A percentile compares a stretch with the other conserved stretches of the same genome.
phyloP scores from a whole-genome alignment of 2,329 filamentous ascomycete genomes.

The Acrocalymma vagum region DNA sequence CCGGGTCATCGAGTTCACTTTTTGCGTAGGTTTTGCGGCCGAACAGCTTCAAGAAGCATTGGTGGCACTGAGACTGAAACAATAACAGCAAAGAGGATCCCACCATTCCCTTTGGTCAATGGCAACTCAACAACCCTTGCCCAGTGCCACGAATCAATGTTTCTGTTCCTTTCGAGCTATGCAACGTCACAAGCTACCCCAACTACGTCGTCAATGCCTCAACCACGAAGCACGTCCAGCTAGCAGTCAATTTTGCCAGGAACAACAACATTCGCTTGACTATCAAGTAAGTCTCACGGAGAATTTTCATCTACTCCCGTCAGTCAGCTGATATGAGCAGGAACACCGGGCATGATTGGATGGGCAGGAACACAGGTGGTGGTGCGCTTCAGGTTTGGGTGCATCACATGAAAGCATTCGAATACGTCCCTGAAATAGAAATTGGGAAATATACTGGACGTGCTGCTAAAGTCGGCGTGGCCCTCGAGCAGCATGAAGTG shows the following conservation, averaged over 20 bases:
- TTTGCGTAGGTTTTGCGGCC: conserved; percentile 33
- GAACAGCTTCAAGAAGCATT: too few species aligned
- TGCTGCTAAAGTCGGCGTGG: conserved; percentile 33
- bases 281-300: conserved; percentile 38
- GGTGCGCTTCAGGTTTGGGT: conserved; percentile 37
- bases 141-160: conserved; percentile 14
- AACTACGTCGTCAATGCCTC: conserved; percentile 34
- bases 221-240: conserved; percentile 33
- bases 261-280: conserved; percentile 39
- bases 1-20: conserved; percentile 17
- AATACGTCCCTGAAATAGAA: conserved; percentile 26
- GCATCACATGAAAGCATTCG: conserved; percentile 34
- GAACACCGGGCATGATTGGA: conserved; percentile 40
- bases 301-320: background rate
- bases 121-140: conserved; percentile 29
- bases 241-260: conserved; percentile 39
- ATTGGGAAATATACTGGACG: conserved; percentile 32
- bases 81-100: conserved; percentile 31
- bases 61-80: too few species aligned
- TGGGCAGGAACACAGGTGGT: conserved; percentile 35
- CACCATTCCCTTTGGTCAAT: conserved; percentile 26
- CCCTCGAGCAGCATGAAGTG: conserved; percentile 32
- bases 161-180: conserved; percentile 17
- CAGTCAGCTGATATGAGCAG: conserved; percentile 16
- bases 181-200: conserved; percentile 29